phyloP scores from a whole-genome alignment of 805 yeast genomes.

The Hanseniaspora mollemarum region DNA sequence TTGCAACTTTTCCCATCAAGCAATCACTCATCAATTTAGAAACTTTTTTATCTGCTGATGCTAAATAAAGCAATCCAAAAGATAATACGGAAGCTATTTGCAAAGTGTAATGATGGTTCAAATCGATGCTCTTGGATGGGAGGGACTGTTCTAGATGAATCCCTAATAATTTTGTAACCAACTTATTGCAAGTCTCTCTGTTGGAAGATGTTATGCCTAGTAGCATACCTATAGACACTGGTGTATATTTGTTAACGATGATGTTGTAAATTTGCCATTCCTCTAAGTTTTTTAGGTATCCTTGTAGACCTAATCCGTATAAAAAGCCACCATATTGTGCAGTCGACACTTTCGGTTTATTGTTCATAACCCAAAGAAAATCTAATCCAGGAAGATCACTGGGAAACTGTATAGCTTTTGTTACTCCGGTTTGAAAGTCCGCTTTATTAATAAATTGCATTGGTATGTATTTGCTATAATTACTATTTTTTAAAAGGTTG shows the following conservation, averaged over 20 bases:
- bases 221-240: slow-evolving; percentile 74
- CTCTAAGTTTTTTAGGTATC: slow-evolving; percentile 69
- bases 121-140: slow-evolving; percentile 71
- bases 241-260: slow-evolving; percentile 75
- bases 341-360: slow-evolving; percentile 56
- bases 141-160: slow-evolving; percentile 86
- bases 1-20: slow-evolving; percentile 38
- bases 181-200: slow-evolving; percentile 70
- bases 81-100: slow-evolving; percentile 90
- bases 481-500: background rate
- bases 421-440: background rate
- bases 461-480: background rate
- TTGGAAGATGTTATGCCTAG: slow-evolving; percentile 89
- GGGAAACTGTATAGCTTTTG: background rate
- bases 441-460: slow-evolving; percentile 12
- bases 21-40: slow-evolving; percentile 67
- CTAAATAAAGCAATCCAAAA: slow-evolving; percentile 70
- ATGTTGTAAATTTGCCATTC: slow-evolving; percentile 96
- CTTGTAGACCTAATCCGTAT: slow-evolving; percentile 84
- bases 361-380: slow-evolving; percentile 87
- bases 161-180: slow-evolving; percentile 77
- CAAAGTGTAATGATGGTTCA: slow-evolving; percentile 69
- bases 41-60: slow-evolving; percentile 74
- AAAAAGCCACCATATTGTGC: slow-evolving; percentile 91
- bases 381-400: slow-evolving; percentile 20